Evolutionary conservation across 2,329 filamentous ascomycete species (phyloP), one percentile per base, ranked within the genome.

Genomic region (Pseudopithomyces chartarum): DNA sequence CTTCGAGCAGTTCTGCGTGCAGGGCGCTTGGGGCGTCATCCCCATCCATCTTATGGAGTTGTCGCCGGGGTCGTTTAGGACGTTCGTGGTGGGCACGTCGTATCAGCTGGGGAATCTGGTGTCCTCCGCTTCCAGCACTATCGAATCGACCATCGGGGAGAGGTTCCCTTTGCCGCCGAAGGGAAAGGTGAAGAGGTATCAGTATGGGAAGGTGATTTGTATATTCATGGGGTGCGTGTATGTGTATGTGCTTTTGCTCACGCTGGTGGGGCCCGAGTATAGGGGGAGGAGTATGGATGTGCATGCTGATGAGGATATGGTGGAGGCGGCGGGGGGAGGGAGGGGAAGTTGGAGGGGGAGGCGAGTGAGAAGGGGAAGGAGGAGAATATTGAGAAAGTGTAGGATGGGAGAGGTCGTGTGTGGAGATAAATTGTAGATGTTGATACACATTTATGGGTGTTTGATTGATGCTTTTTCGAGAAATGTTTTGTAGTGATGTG

Each of bases 151-250:
- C 0, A 87, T 92, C 36, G 90, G 90, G 34, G 88, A 92, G 75
- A 79, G 81, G 1, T 95, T 91, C 73, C 90, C 90, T 0, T 81
- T 96, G 2, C 81, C 87, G 0, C 78, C 84, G 0, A 83, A 75
- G 64, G 72, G 68, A 23, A 62, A 62, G 15, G 59, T 66, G 0
- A 62, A 61, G 50, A 61, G 76, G 23, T 76, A 82, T 1, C 73
- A 81, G 17, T 96, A 96, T 64, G 91, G 91, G 38, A 88, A 88
- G 65, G 91, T 96, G 10, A 94, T 96, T 61, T 91, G 88, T 70
- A 95, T 96, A 69, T 96, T 97, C 77, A 92, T 97, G 90, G 92
- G 83, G 1, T 92, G 89, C 64, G 91, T 96, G 1, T 96, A 81
- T 65, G 84, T 78, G 1, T 88, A 87, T 69, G 78, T 82, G 5